Conservation (phyloP, 2,329 filamentous ascomycete genomes). For the Seiridium cupressi region DNA sequence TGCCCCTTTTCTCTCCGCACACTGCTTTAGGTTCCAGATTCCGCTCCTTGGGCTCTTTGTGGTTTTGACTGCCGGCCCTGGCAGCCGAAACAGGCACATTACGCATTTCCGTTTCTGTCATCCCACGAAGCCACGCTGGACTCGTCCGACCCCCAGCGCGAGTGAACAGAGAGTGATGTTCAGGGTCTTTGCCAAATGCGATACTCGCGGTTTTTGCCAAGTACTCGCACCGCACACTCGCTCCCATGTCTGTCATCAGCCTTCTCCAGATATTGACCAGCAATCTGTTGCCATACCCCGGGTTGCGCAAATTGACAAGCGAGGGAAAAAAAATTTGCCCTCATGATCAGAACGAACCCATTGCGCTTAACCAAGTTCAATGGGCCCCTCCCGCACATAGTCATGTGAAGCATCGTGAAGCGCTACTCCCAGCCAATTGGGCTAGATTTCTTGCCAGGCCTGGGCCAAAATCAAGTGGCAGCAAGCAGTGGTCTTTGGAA, state of each 20-base stretch:
- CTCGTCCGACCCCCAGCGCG: too few relatives aligned
- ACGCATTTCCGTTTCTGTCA: neutral
- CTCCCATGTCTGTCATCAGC: too few relatives aligned
- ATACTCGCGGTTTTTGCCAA: neutral
- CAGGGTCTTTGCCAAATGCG: neutral
- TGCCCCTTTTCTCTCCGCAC: neutral
- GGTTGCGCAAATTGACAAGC: too few relatives aligned
- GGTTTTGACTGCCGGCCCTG: constrained; percentile 2
- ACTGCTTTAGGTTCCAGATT: constrained; percentile 1
- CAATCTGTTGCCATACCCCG: too few relatives aligned
- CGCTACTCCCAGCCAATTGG: neutral
- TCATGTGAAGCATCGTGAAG: constrained; percentile 1
- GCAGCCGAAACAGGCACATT: neutral
- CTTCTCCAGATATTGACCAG: too few relatives aligned
- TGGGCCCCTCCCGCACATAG: neutral
- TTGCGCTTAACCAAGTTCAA: neutral
- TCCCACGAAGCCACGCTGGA: neutral
- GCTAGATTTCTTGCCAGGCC: neutral
- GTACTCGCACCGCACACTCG: too few relatives aligned
- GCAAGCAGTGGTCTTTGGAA: too few relatives aligned
- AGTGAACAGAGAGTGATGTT: too few relatives aligned
- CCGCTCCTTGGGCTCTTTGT: neutral
- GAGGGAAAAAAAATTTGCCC: neutral
- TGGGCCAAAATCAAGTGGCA: neutral
- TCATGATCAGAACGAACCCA: neutral